Base-by-base conservation (phyloP, 202 grass and related monocot genomes). In the Alloteropsis angusta region DNA sequence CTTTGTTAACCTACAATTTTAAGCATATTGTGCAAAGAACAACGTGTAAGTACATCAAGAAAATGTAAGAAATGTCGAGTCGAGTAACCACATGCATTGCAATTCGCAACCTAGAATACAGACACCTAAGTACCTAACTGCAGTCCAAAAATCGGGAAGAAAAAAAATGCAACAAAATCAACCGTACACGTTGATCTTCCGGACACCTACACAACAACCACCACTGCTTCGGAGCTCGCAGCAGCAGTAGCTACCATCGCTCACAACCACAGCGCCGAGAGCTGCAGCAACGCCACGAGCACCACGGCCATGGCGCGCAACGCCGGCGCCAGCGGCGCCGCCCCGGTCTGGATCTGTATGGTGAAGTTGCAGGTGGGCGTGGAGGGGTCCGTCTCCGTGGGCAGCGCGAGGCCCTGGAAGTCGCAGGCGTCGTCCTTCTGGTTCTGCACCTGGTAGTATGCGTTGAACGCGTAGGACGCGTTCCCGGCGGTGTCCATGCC, bases 391-490 rank as follows among this genome's bases (percentile, higher is more conserved):
- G 61, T 76, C 56, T 81, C 16, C 0, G 71, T 81, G 9, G 74
- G 71, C 62, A 87, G 25, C 36, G 88, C 80, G 21, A 90, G 83
- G 3, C 84, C 84, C 43, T 58, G 43, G 58, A 90, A 90, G 14
- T 80, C 57, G 17, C 88, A 90, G 0, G 79, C 80, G 45, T 26
- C 19, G 37, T 83, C 88, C 76, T 68, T 62, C 80, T 90, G 88
- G 71, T 30, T 80, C 84, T 83, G 68, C 77, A 59, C 49, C 80
- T 90, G 88, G 84, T 75, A 90, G 42, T 90, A 90, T 0, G 85
- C 81, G 30, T 90, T 87, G 60, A 90, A 90, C 7, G 84, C 84
- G 77, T 87, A 90, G 2, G 88, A 84, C 0, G 88, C 75, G 61
- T 90, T 90, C 0, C 88, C 88, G 1, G 43, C 68, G 14, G 57